A percentile compares a stretch with the other conserved stretches of the same genome.
Evolutionary conservation across 2,329 filamentous ascomycete species (phyloP).

Genomic region (Cytospora schulzeri): DNA sequence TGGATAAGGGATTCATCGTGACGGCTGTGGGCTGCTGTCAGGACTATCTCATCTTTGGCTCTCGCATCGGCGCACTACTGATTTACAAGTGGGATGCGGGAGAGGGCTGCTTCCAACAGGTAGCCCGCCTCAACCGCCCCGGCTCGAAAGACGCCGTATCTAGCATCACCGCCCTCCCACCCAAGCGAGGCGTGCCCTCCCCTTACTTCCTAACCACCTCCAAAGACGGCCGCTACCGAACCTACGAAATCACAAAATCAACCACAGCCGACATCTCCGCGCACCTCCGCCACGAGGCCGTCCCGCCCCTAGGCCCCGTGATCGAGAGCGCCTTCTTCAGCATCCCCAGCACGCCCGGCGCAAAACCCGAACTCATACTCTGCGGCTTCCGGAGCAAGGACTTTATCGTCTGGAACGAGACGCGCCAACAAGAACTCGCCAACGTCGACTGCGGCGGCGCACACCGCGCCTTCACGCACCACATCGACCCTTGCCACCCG

Average conservation of each 20-base stretch:
- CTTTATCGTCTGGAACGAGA: slow-evolving; percentile 83
- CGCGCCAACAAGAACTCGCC: slow-evolving; percentile 67
- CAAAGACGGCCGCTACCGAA: slow-evolving; percentile 74
- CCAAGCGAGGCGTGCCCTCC: slow-evolving; percentile 30
- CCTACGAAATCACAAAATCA: slow-evolving; percentile 51
- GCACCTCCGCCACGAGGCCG: slow-evolving; percentile 65
- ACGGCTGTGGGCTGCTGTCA: slow-evolving; percentile 48
- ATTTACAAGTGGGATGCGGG: slow-evolving; percentile 34
- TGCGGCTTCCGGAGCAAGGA: slow-evolving; percentile 80
- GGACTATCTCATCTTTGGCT: slow-evolving; percentile 54
- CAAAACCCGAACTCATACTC: slow-evolving; percentile 62
- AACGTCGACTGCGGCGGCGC: slow-evolving; percentile 81
- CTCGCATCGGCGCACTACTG: slow-evolving; percentile 53
- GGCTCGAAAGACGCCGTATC: slow-evolving; percentile 68
- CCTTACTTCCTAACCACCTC: slow-evolving; percentile 69
- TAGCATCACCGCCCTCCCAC: slow-evolving; percentile 55
- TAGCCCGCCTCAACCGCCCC: slow-evolving; percentile 40
- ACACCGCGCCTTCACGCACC: slow-evolving; percentile 73
- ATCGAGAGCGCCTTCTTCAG: slow-evolving; percentile 72
- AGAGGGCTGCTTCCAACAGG: slow-evolving; percentile 34
- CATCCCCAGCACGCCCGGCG: slow-evolving; percentile 31
- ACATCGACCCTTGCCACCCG: slow-evolving; percentile 25
- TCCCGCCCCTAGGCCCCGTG: slow-evolving; percentile 72
- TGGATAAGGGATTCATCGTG: slow-evolving; percentile 53
- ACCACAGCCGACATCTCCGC: slow-evolving; percentile 36